A percentile compares a stretch with the other conserved stretches of the same genome.
phyloP scores from a whole-genome alignment of 768 basidiomycete species.

The Tubosaeta brunneosetosa region DNA sequence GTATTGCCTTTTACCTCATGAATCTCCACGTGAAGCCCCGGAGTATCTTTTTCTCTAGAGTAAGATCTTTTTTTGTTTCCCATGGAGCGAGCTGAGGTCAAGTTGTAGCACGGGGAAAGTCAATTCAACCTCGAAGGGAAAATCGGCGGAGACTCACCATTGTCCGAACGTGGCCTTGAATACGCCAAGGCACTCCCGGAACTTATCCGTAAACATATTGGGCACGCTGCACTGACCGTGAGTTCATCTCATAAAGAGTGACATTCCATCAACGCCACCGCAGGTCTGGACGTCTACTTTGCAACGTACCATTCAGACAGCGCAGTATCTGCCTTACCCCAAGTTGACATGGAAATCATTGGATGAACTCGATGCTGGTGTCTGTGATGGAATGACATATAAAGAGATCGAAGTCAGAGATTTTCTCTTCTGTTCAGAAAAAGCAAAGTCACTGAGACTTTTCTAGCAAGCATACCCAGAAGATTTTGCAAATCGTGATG shows the following conservation, averaged over 20 bases:
- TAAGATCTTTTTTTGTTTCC: conserved; percentile 37
- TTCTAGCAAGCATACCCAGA: conserved; percentile 88
- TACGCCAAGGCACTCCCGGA: conserved; percentile 85
- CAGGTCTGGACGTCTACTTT: conserved; percentile 99
- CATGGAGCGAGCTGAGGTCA: conserved; percentile 3
- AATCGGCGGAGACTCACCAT: conserved; percentile 93
- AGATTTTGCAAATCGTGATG: conserved; percentile 95
- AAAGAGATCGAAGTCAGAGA: conserved; percentile 87
- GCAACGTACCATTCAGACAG: conserved; percentile 89
- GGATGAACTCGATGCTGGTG: conserved; percentile 97
- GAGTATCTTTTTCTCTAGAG: conserved; percentile 93
- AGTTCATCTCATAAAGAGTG: conserved; percentile 16
- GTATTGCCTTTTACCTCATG: conserved; percentile 98
- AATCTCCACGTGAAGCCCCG: conserved; percentile 95
- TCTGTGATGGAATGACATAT: conserved; percentile 99
- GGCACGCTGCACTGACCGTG: conserved; percentile 82
- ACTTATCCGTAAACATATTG: conserved; percentile 86
- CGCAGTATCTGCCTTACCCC: conserved; percentile 69
- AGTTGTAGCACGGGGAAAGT: conserved; percentile 87
- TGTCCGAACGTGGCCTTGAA: conserved; percentile 78
- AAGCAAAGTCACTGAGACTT: neutral
- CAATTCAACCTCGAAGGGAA: conserved; percentile 95
- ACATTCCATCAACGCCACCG: neutral
- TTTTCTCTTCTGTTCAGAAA: neutral
- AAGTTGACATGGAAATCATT: conserved; percentile 98